These are phyloP conservation scores for Leccinum disarticulatum DNA, from an alignment of 768 basidiomycete genomes.

Conservation along the genomic window DNA sequence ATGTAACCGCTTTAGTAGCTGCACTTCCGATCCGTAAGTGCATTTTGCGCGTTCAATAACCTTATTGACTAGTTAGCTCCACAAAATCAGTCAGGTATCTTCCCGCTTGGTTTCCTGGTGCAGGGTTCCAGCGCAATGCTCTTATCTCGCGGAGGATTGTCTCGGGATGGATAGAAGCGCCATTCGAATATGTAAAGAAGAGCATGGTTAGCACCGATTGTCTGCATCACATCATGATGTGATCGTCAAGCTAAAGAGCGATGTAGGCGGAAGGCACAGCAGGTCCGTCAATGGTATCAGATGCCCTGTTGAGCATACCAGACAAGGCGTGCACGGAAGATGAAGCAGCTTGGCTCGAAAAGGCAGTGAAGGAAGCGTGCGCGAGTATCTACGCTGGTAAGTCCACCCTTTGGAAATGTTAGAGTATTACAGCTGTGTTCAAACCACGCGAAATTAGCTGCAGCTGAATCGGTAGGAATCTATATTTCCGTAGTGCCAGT, in stretches of 20 bases:
- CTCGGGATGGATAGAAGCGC: slow-evolving; percentile 16
- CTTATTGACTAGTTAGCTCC: neutral
- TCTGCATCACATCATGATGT: neutral
- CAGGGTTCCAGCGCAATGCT: slow-evolving; percentile 21
- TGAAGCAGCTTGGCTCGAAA: slow-evolving; percentile 17
- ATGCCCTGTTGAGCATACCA: slow-evolving; percentile 16
- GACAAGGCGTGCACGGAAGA: slow-evolving; percentile 3
- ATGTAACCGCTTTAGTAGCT: slow-evolving; percentile 15
- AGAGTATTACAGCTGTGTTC: neutral
- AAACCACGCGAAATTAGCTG: slow-evolving; percentile 13
- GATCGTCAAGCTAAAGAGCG: neutral
- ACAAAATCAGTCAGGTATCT: slow-evolving; percentile 15
- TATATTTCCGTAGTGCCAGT: neutral
- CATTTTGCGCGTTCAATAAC: neutral
- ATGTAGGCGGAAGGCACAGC: slow-evolving; percentile 22
- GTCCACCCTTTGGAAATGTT: neutral
- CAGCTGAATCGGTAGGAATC: slow-evolving; percentile 23
- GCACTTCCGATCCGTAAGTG: slow-evolving; percentile 22
- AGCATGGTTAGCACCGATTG: slow-evolving; percentile 15
- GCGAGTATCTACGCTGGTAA: slow-evolving; percentile 22
- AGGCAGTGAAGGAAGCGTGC: slow-evolving; percentile 23
- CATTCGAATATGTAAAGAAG: slow-evolving; percentile 26
- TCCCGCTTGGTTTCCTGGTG: slow-evolving; percentile 28
- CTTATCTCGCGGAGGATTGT: slow-evolving; percentile 6
- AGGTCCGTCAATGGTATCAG: slow-evolving; percentile 25